Conservation (phyloP, 148 eudicot genomes). For the Silene conica region DNA sequence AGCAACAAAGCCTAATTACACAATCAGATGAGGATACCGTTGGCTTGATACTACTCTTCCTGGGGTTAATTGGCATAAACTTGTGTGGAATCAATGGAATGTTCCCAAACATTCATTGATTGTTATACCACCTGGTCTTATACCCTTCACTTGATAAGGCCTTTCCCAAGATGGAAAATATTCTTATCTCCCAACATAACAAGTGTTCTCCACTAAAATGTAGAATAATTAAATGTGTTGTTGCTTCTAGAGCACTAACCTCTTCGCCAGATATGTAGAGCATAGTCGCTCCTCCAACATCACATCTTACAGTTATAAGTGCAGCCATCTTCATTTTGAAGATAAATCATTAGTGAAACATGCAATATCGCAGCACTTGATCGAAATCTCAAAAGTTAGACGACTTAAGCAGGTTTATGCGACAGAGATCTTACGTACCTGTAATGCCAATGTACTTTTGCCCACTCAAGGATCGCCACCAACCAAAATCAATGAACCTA, state of each 20-base stretch:
- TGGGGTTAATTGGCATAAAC: too few relatives aligned
- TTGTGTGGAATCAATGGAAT: too few relatives aligned
- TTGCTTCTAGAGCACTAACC: conserved; percentile 40
- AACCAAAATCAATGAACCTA: conserved; percentile 84
- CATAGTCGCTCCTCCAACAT: conserved; percentile 48
- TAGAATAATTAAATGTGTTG: not conserved
- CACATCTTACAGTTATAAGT: conserved; percentile 65
- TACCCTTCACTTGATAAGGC: not conserved
- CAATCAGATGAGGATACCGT: too few relatives aligned
- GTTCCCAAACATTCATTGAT: not conserved
- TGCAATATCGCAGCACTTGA: not conserved
- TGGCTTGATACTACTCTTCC: too few relatives aligned
- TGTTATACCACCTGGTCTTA: not conserved
- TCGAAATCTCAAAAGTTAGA: not conserved
- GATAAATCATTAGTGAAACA: conserved; percentile 20
- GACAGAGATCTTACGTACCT: conserved; percentile 40
- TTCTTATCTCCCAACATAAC: not conserved
- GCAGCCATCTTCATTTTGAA: conserved; percentile 73
- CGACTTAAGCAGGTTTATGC: not conserved
- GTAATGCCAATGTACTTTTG: conserved; percentile 84
- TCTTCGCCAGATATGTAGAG: conserved; percentile 96
- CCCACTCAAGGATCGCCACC: conserved; percentile 99
- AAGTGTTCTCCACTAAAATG: not conserved
- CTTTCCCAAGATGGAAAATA: not conserved
- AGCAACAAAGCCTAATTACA: too few relatives aligned